These are phyloP conservation scores for Colletotrichum sp. DNA, from an alignment of 2,329 filamentous ascomycete genomes.

Conservation along the genomic window DNA sequence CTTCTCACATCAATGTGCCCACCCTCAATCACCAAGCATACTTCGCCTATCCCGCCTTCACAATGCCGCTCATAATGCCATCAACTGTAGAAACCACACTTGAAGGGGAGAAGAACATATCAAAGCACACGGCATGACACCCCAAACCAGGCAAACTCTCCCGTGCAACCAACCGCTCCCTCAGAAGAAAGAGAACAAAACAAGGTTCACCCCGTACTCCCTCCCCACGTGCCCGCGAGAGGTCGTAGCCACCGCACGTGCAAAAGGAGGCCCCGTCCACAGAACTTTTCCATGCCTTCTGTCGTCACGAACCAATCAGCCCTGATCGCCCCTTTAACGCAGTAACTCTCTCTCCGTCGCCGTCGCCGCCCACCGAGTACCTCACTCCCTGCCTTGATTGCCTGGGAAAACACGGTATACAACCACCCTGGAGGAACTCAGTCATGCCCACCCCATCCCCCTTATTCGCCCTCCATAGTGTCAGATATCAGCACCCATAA, in stretches of 20 bases:
- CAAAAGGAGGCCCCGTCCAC: neutral
- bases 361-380: neutral
- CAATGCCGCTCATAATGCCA: neutral
- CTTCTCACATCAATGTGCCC: neutral
- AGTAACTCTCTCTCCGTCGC: neutral
- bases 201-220: neutral
- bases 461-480: neutral
- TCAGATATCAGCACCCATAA: neutral
- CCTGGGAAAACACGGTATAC: neutral
- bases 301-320: neutral
- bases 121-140: neutral
- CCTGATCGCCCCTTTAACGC: neutral
- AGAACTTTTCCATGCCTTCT: neutral
- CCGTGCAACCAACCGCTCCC: neutral
- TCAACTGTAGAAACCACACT: neutral
- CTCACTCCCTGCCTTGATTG: neutral
- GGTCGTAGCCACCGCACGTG: neutral
- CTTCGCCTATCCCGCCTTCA: neutral
- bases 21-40: neutral
- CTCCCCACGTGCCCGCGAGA: neutral
- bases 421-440: neutral
- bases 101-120: neutral
- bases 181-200: neutral
- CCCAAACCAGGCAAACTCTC: neutral
- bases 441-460: neutral